These are phyloP conservation scores for Candida dendrica DNA, from an alignment of 805 yeast genomes.

Conservation along the genomic window DNA sequence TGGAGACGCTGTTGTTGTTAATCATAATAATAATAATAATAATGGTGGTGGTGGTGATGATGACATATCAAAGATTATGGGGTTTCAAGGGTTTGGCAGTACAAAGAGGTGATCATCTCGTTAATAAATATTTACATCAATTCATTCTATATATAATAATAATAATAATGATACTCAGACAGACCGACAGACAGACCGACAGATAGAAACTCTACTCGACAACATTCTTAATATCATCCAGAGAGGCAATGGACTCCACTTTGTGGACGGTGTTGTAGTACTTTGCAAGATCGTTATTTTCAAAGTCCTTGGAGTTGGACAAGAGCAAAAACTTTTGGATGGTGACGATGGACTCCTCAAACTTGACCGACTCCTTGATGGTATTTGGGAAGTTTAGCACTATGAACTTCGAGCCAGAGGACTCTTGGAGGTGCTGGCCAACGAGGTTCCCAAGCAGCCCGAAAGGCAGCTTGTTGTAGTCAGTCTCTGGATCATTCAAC, in stretches of 20 bases:
- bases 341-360: constrained; percentile 62
- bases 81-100: constrained; percentile 48
- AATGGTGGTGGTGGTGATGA: constrained; percentile 9
- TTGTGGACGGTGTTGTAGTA: constrained; percentile 66
- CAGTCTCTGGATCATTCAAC: constrained; percentile 29
- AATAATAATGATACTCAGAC: too few relatives aligned
- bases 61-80: constrained; percentile 41
- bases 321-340: constrained; percentile 31
- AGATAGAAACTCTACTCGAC: neutral
- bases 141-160: constrained; percentile 11
- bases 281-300: constrained; percentile 41
- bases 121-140: constrained; percentile 3
- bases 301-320: constrained; percentile 22
- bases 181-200: too few relatives aligned
- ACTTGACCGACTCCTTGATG: constrained; percentile 61
- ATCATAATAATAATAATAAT: too few relatives aligned
- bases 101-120: constrained; percentile 28
- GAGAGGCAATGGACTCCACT: constrained; percentile 16
- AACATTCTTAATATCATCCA: neutral
- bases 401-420: constrained; percentile 29
- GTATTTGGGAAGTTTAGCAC: constrained; percentile 53
- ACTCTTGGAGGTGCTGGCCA: constrained; percentile 21
- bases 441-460: constrained; percentile 29
- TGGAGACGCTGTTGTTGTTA: constrained; percentile 7
- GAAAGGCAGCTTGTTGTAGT: constrained; percentile 21